Evolutionary conservation across 805 yeast genomes (phyloP), one percentile per base, ranked within the genome.

Genomic region (Wickerhamiella qilinensis): DNA sequence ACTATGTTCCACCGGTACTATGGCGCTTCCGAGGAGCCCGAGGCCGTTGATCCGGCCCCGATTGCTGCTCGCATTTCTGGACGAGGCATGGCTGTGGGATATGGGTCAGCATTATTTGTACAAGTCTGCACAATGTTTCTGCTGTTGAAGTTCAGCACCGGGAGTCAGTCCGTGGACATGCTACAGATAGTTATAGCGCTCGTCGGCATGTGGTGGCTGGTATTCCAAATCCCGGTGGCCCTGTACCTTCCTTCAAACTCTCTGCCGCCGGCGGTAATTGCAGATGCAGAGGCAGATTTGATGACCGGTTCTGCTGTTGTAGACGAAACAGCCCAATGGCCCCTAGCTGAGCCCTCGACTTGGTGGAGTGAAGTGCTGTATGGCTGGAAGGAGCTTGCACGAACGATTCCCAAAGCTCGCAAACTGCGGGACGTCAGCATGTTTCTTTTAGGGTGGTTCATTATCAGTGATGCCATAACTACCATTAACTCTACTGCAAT

Each of bases 401-500:
- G 60, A 18, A 71, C 88, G 0, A 57, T 75, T n/a, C 64, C 61
- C 33, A 76, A 73, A 45, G 83, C 79, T 1, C 62, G 71, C 2
- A 57, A 69, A 36, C 57, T 80, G 48, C 66, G 63, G 44, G 88
- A 80, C 47, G 80, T 81, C 16, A 62, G 71, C n/a, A 65, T 71
- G 11, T 80, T 76, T 46, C 57, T 80, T 8, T 35, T 71, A 0
- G 85, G 82, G 1, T 80, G 93, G 93, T 80, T 80, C 47, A 66
- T 81, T 33, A 62, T 80, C 2, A 72, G 82, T 17, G 93, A 81
- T 51, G 75, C 84, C 1, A 59, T 77, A 9, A 77, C 86, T 1
- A 81, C 91, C 0, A 79, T 80, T 40, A 80, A 79, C 53, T 75
- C 85, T 1, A 76, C 91, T 0, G 88, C 91, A 0, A 73, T 81